Percentiles rank a stretch among this genome's conserved stretches.
phyloP scores from a whole-genome alignment of 2,329 filamentous ascomycete species.

The Coniella vitis region DNA sequence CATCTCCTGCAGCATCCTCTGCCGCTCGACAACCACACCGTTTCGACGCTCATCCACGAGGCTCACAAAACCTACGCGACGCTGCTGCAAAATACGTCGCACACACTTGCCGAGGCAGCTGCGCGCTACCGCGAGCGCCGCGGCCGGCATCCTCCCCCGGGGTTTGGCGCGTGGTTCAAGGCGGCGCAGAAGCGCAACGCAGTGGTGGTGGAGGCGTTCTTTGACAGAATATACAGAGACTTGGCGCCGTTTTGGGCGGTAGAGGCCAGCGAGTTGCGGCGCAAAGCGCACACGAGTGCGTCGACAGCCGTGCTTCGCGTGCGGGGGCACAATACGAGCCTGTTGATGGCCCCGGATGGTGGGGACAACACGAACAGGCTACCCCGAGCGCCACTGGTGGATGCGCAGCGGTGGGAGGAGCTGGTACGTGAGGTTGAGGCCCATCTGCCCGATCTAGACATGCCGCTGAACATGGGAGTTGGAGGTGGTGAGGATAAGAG shows the following conservation, averaged over 20 bases:
- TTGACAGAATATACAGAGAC: constrained; percentile 48
- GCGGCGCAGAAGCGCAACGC: constrained; percentile 36
- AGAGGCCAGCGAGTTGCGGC: constrained; percentile 27
- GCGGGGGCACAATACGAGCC: constrained; percentile 34
- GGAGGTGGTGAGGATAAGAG: constrained; percentile 49
- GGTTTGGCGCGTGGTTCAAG: constrained; percentile 40
- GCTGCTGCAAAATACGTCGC: constrained; percentile 33
- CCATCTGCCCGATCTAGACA: constrained; percentile 57
- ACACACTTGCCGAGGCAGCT: constrained; percentile 37
- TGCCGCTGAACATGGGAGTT: constrained; percentile 59
- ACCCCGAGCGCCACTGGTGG: constrained; percentile 35
- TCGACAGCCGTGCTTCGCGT: constrained; percentile 40
- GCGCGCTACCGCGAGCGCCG: constrained; percentile 37
- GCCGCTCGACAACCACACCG: constrained; percentile 29
- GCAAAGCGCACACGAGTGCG: constrained; percentile 32
- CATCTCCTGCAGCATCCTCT: background rate
- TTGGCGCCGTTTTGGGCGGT: constrained; percentile 48
- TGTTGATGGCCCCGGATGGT: background rate
- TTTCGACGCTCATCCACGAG: constrained; percentile 36
- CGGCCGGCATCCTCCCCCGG: constrained; percentile 42
- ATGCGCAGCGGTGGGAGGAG: constrained; percentile 35
- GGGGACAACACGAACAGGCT: constrained; percentile 31
- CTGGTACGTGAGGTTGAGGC: constrained; percentile 45
- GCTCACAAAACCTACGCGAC: constrained; percentile 32
- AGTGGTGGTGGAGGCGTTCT: constrained; percentile 40